Conservation (phyloP, 345 rosid genomes). For the Populus alba region DNA sequence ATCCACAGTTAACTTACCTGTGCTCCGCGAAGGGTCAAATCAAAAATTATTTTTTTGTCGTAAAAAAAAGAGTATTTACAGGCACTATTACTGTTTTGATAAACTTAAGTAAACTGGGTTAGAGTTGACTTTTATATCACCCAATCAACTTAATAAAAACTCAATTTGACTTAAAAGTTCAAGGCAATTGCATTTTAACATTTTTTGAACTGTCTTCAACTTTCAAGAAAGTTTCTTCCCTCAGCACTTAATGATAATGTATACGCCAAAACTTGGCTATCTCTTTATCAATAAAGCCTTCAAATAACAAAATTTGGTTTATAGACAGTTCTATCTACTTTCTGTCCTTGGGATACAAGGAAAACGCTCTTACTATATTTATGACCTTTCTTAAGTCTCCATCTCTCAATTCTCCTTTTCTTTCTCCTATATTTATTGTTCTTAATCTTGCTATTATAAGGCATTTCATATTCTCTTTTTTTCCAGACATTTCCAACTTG, state of each 20-base stretch:
- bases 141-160: too few species aligned
- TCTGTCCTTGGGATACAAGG: neutral
- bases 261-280: neutral
- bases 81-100: too few species aligned
- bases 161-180: too few species aligned
- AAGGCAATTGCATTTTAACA: too few species aligned
- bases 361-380: neutral
- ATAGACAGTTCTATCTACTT: neutral
- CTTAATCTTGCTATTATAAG: neutral
- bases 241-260: neutral
- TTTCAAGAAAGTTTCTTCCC: neutral
- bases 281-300: neutral
- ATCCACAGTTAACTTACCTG: too few species aligned
- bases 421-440: neutral
- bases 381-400: neutral
- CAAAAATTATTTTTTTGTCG: too few species aligned
- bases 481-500: neutral
- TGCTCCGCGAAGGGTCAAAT: too few species aligned
- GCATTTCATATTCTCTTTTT: neutral
- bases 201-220: neutral
- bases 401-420: neutral
- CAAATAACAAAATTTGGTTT: neutral
- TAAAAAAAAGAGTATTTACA: too few species aligned
- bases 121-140: too few species aligned
- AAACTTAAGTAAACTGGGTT: too few species aligned